Percentiles rank a stretch among this genome's conserved stretches.
These are phyloP conservation scores for Fusarium papillatum DNA, from an alignment of 2,329 filamentous ascomycete genomes.

Conservation along the genomic window DNA sequence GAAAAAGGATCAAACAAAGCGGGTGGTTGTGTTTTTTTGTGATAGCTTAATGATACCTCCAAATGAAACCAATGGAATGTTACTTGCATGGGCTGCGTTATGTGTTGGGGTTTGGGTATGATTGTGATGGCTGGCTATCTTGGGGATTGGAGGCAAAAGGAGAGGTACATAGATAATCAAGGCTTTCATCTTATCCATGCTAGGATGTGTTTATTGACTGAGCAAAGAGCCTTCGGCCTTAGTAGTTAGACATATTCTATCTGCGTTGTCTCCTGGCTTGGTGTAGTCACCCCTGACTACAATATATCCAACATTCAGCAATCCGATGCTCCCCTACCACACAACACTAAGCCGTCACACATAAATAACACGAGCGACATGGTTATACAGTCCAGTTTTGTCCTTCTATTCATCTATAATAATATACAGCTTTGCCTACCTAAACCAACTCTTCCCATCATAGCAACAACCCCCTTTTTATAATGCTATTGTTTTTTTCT, in stretches of 20 bases:
- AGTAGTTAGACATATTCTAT: neutral
- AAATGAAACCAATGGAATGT: conserved; percentile 39
- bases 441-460: neutral
- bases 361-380: neutral
- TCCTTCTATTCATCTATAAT: conserved; percentile 20
- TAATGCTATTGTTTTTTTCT: neutral
- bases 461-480: conserved; percentile 3
- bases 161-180: neutral
- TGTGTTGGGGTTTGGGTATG: neutral
- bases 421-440: conserved; percentile 25
- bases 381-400: neutral
- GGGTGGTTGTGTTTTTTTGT: conserved; percentile 41
- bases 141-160: neutral
- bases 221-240: neutral
- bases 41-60: conserved; percentile 49
- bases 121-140: neutral
- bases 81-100: neutral
- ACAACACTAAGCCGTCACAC: neutral
- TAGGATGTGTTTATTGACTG: neutral
- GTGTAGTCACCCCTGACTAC: no score
- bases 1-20: conserved; percentile 37
- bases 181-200: neutral
- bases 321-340: no score
- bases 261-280: neutral
- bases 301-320: no score